Percentiles rank a stretch among this genome's conserved stretches.
Conservation (phyloP, 176 grass and related monocot species). For the Aechmea fasciata region DNA sequence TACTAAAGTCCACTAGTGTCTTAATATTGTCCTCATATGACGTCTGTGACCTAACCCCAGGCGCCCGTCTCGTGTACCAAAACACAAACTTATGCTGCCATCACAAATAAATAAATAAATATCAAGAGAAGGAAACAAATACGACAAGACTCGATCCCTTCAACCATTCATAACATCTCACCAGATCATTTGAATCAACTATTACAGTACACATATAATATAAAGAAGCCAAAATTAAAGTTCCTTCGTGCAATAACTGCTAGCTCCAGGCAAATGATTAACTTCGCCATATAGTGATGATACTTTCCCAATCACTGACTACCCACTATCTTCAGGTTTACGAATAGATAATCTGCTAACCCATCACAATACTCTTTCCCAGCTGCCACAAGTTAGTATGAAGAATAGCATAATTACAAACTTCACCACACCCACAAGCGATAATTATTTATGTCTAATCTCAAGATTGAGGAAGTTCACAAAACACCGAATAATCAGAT, state of each 20-base stretch:
- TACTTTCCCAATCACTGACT: no score
- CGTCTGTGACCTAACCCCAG: constrained; percentile 58
- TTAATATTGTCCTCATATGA: constrained; percentile 96
- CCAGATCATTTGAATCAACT: not conserved
- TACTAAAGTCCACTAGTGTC: constrained; percentile 83
- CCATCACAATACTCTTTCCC: no score
- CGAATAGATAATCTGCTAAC: no score
- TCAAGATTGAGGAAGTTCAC: not conserved
- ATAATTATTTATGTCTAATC: not conserved
- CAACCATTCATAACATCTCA: not conserved
- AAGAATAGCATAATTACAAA: not conserved
- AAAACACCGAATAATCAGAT: not conserved
- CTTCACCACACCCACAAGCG: not conserved
- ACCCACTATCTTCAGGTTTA: no score
- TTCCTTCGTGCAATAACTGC: no score
- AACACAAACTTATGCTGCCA: constrained; percentile 77
- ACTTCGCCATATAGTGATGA: no score
- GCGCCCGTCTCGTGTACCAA: constrained; percentile 80
- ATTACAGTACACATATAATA: not conserved
- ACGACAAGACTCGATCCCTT: not conserved
- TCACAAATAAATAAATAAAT: not conserved
- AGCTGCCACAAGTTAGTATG: no score
- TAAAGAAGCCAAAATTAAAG: no score
- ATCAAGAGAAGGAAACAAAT: not conserved
- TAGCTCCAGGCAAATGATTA: no score